Base-by-base conservation (phyloP, 441 rosid genomes). In the Breynia disticha region DNA sequence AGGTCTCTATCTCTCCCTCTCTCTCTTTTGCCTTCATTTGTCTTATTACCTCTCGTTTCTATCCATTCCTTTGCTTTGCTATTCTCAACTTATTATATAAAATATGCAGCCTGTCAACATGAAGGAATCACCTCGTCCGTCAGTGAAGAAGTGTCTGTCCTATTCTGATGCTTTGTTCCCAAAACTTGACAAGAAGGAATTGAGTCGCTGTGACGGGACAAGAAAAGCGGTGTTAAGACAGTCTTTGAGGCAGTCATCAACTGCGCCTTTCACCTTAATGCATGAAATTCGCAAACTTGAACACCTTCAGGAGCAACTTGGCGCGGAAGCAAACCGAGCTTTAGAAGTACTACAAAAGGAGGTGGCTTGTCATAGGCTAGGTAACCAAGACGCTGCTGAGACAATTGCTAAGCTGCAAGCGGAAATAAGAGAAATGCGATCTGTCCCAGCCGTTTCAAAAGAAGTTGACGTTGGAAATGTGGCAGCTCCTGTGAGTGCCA, bases 311-410 rank as follows among this genome's bases (percentile, higher is more conserved):
- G 95, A 87, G 73, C 96, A 90, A 75, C 86, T 94, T 46, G 89
- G 99, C 32, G 95, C 79, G 43, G 99, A 94, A 77, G 99, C 99
- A 56, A 84, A 87, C 62, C 77, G 85, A 61, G 99, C 99, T 24
- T 72, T 94, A 13, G 96, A 89, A 74, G 99, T 94, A 21, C 78
- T 94, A 39, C 99, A 94, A 60, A 90, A 94, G 74, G 99, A 94
- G 69, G 97, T 90, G 46, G 85, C 97, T 63, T 87, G 94, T 63
- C 97, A 94, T 63, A 80, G 96, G 71, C 79, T 87, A 62, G 97
- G 96, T 52, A 90, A 87, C 64, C 97, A 94, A 78, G 96, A 94
- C 79, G 97, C 97, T 64, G 99, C 99, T 2, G 96, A 94, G 75
- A 87, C 97, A 17, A 79, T 94, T 44, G 97, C 97, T 15, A 94